Evolutionary conservation across 345 rosid genomes (phyloP).

Genomic region (Acer campestre): DNA sequence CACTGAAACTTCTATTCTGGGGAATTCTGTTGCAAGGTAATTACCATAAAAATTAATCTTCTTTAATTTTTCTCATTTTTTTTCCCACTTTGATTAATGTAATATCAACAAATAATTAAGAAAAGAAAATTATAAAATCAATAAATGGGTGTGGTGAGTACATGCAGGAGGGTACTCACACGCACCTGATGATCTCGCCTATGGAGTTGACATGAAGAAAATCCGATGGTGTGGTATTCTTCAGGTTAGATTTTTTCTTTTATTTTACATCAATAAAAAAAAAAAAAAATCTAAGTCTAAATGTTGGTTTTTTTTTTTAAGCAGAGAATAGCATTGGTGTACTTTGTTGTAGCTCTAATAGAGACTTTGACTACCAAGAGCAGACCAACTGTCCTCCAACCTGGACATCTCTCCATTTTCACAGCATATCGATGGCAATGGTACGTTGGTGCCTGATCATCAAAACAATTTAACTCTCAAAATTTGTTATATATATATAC

Average conservation of each 20-base stretch:
- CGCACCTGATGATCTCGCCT: constrained; percentile 53
- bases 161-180: constrained; percentile 69
- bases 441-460: constrained; percentile 45
- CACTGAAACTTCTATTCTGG: constrained; percentile 76
- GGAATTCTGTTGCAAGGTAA: constrained; percentile 69
- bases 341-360: constrained; percentile 57
- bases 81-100: background rate
- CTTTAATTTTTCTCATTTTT: background rate
- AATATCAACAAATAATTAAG: background rate
- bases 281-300: background rate
- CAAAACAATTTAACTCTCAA: too few species aligned
- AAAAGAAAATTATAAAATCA: background rate
- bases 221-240: constrained; percentile 74
- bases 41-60: background rate
- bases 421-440: constrained; percentile 65
- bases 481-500: too few species aligned
- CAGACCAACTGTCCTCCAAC: constrained; percentile 41
- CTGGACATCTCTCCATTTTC: constrained; percentile 52
- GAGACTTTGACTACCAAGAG: constrained; percentile 55
- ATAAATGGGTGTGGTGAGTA: background rate
- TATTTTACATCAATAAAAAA: too few species aligned
- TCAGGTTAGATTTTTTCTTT: constrained; percentile 38
- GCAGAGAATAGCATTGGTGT: constrained; percentile 71
- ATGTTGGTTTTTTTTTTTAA: background rate
- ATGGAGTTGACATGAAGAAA: constrained; percentile 70